Evolutionary conservation across 169 alveolate species (phyloP), one percentile per base, ranked within the genome.

Genomic region (Babesia bovis): DNA sequence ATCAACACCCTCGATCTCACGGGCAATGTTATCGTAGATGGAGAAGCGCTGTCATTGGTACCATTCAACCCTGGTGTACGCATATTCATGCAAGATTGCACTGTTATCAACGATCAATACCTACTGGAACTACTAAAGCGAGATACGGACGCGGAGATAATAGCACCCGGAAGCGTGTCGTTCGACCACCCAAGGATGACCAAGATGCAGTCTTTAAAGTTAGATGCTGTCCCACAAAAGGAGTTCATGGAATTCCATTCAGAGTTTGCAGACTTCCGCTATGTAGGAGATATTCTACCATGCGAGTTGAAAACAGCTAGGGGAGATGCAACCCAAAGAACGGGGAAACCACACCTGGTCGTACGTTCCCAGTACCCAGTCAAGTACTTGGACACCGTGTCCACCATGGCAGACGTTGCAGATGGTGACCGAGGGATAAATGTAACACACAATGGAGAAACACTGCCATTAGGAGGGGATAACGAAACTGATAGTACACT

Each of bases 191-290:
- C 53, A 10, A 47, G 87, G 13, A 42, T 78, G 3, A 63, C 55
- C 40, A 61, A 65, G 38, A 58, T 60, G 13, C 42, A 28, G 38
- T 21, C 32, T 44, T 15, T 78, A 42, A 59, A 66, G 56, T 49
- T 78, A 28, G 40, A 36, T 36, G 42, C 23, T 12, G 66, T 78
- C 30, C 52, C 21, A 19, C 44, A 56, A 19, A 78, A 78, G 66
- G 50, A 58, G 61, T 78, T 78, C 35, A 47, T 58, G 28, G 69
- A 53, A 19, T 45, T 52, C 52, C 45, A 58, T 6, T 68, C 45
- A 2, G 87, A 69, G 61, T 78, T 51, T 35, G 87, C 87, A 12
- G 87, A 66, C 15, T 78, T 68, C 69, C 30, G 63, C 21, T 78
- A 38, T 52, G 82, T 41, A 4, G 87, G 87, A 6, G 87, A 78